Conservation (phyloP, 371 early-diverging fungal genomes). For the Mucor piriformis region DNA sequence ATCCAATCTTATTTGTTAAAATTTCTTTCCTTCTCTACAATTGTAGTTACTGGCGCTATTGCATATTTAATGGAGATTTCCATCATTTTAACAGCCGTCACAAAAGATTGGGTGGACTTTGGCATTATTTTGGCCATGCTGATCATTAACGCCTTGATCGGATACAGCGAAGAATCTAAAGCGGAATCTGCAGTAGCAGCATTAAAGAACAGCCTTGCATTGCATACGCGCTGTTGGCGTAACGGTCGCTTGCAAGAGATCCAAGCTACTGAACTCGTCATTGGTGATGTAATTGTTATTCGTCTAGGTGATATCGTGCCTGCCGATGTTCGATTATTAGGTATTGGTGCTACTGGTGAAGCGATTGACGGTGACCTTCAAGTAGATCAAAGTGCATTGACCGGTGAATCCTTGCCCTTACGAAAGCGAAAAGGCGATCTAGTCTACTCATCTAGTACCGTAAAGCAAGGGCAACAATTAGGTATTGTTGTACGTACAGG, state of each 20-base stretch:
- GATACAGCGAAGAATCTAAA: conserved; percentile 87
- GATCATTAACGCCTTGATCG: conserved; percentile 88
- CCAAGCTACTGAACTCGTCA: conserved; percentile 77
- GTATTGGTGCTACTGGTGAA: conserved; percentile 83
- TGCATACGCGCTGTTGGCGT: conserved; percentile 81
- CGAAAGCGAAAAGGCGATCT: conserved; percentile 80
- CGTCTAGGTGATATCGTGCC: conserved; percentile 94
- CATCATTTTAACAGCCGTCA: conserved; percentile 70
- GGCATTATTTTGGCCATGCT: conserved; percentile 84
- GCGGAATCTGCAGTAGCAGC: conserved; percentile 92
- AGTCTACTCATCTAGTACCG: conserved; percentile 87
- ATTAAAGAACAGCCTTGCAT: conserved; percentile 82
- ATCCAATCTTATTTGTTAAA: too few species aligned
- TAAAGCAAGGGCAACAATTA: conserved; percentile 89
- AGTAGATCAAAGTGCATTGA: conserved; percentile 95
- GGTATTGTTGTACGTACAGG: conserved; percentile 91
- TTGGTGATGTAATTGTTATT: conserved; percentile 89
- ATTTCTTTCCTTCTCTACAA: too few species aligned
- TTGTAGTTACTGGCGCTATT: conserved; percentile 80
- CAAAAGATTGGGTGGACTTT: conserved; percentile 82
- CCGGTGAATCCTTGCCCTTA: conserved; percentile 92
- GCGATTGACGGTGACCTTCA: conserved; percentile 74
- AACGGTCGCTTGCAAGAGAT: conserved; percentile 81
- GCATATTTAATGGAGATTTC: conserved; percentile 86
- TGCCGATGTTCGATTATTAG: conserved; percentile 89